Evolutionary conservation across 768 basidiomycete genomes (phyloP).

Genomic region (Fibroporia radiculosa): DNA sequence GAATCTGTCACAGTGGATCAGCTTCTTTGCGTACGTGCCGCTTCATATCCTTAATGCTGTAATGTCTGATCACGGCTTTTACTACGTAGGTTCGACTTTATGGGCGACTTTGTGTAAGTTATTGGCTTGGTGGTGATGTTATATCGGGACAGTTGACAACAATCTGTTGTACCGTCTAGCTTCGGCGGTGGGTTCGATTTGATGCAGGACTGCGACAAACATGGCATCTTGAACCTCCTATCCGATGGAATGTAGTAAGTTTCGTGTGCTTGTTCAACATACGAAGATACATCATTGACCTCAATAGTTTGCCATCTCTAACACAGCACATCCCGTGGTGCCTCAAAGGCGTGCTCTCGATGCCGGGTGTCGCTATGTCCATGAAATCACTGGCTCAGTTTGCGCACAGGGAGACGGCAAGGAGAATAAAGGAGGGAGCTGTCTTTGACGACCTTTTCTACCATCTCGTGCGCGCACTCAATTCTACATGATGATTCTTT

Average conservation of each 20-base stretch:
- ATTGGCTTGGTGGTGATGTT: too few relatives aligned
- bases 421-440: conserved; percentile 15
- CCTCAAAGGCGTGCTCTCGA: conserved; percentile 17
- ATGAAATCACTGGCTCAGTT: conserved; percentile 14
- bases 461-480: conserved; percentile 29
- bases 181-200: conserved; percentile 35
- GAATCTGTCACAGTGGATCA: conserved; percentile 2
- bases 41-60: conserved; percentile 32
- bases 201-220: conserved; percentile 25
- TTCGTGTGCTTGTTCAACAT: conserved; percentile 6
- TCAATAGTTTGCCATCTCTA: background rate
- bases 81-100: conserved; percentile 34
- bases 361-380: conserved; percentile 11
- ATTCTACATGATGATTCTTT: background rate
- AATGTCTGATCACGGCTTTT: background rate
- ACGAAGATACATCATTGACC: background rate
- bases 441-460: conserved; percentile 31
- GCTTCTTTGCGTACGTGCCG: conserved; percentile 11
- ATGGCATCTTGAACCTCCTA: conserved; percentile 5
- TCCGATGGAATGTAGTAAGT: conserved; percentile 4
- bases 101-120: conserved; percentile 21
- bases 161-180: conserved; percentile 11
- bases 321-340: conserved; percentile 16
- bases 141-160: background rate
- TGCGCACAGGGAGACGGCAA: conserved; percentile 9